These are phyloP conservation scores for Ananas comosus DNA, from an alignment of 176 grass and related monocot genomes.

Conservation along the genomic window DNA sequence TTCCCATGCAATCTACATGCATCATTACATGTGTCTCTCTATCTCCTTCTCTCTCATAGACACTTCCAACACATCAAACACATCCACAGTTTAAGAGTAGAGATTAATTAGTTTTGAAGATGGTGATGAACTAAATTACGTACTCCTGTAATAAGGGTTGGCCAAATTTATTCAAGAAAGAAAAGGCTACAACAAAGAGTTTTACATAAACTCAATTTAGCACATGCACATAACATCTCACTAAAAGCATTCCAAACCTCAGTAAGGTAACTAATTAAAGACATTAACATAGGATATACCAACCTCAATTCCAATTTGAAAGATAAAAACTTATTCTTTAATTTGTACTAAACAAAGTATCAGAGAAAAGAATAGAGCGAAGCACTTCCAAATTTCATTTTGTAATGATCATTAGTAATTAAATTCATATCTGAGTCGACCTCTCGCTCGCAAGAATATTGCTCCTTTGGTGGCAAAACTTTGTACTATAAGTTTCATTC, in stretches of 20 bases:
- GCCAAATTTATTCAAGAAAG: too few species aligned
- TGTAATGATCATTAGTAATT: too few species aligned
- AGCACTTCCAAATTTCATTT: not conserved
- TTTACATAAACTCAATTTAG: not conserved
- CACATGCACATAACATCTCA: not conserved
- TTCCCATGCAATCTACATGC: conserved; percentile 4
- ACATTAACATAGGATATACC: not conserved
- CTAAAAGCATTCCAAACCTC: not conserved
- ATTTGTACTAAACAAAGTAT: not conserved
- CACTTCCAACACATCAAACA: not conserved
- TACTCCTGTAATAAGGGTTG: too few species aligned
- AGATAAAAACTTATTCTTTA: not conserved
- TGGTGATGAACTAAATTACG: too few species aligned
- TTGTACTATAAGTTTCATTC: too few species aligned
- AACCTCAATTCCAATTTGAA: not conserved
- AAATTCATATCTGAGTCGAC: too few species aligned
- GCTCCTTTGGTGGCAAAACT: too few species aligned
- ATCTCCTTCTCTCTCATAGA: conserved; percentile 2
- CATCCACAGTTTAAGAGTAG: not conserved
- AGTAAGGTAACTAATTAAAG: not conserved
- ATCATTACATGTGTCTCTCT: conserved; percentile 1
- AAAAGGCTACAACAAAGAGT: not conserved
- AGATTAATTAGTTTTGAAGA: too few species aligned
- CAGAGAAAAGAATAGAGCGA: not conserved
- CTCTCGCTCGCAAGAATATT: too few species aligned